phyloP scores from a whole-genome alignment of 2,329 filamentous ascomycete species.

The Aspergillus hiratsukae region DNA sequence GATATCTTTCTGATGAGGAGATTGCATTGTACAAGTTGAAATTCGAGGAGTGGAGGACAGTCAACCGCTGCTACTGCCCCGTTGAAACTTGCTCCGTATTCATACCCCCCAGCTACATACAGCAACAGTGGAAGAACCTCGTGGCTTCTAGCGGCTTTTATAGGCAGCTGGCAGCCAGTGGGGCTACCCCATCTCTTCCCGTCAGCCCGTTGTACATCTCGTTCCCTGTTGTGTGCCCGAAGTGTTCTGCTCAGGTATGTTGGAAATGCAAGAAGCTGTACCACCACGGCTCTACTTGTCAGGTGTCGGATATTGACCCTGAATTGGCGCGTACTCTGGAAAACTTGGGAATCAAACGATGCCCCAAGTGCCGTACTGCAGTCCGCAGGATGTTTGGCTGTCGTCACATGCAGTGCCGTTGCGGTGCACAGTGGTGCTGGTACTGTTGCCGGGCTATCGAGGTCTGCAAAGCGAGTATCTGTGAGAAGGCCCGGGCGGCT shows the following conservation, averaged over 20 bases:
- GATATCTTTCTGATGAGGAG: slow-evolving; percentile 33
- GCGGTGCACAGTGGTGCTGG: slow-evolving; percentile 51
- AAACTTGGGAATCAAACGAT: slow-evolving; percentile 46
- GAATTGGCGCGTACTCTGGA: slow-evolving; percentile 33
- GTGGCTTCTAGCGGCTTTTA: not conserved
- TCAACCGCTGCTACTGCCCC: slow-evolving; percentile 48
- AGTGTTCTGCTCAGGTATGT: slow-evolving; percentile 43
- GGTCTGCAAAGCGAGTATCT: slow-evolving; percentile 23
- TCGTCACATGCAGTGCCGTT: slow-evolving; percentile 45
- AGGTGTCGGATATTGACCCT: slow-evolving; percentile 31
- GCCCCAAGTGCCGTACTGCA: slow-evolving; percentile 47
- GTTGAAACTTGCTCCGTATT: slow-evolving; percentile 46
- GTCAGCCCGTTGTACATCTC: slow-evolving; percentile 17
- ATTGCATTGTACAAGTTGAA: slow-evolving; percentile 37
- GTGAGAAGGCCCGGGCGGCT: not conserved
- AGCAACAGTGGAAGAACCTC: not conserved
- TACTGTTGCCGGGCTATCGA: slow-evolving; percentile 34
- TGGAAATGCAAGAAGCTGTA: slow-evolving; percentile 39
- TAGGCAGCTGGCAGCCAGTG: not conserved
- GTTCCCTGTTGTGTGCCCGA: slow-evolving; percentile 32
- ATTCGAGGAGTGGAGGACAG: slow-evolving; percentile 47
- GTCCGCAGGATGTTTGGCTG: slow-evolving; percentile 49
- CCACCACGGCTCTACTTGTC: slow-evolving; percentile 28
- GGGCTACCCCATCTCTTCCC: not conserved
- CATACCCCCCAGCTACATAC: slow-evolving; percentile 35